Evolutionary conservation across 1,139 yeast genomes (phyloP).

Genomic region (Blastobotrys elegans): DNA sequence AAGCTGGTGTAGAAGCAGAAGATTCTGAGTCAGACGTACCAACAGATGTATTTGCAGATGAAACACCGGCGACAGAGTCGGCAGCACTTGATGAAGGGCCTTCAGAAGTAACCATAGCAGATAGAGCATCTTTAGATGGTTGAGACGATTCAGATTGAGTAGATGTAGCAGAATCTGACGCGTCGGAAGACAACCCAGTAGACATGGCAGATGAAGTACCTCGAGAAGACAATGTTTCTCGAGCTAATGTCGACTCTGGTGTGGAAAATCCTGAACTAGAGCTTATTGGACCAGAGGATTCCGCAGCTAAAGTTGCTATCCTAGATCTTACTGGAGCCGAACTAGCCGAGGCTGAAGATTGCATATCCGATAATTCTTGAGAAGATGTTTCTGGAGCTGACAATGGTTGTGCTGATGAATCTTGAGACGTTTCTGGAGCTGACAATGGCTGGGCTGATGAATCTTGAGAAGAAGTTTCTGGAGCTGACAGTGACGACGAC

Average conservation of each 20-base stretch:
- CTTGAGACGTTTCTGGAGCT: neutral
- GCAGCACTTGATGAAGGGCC: neutral
- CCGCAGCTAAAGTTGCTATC: too few relatives aligned
- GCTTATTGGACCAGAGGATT: too few relatives aligned
- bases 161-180: too few relatives aligned
- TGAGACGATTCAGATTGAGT: too few relatives aligned
- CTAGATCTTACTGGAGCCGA: neutral
- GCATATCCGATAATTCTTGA: too few relatives aligned
- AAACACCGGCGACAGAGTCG: neutral
- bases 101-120: neutral
- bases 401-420: neutral
- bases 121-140: neutral
- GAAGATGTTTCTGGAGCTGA: neutral
- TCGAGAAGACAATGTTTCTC: too few relatives aligned
- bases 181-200: too few relatives aligned
- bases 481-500: neutral
- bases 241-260: too few relatives aligned
- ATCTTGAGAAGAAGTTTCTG: neutral
- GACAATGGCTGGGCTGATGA: neutral
- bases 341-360: neutral
- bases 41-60: neutral
- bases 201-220: too few relatives aligned
- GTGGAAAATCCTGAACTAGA: too few relatives aligned
- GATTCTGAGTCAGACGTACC: neutral
- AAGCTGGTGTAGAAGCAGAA: neutral